Conservation (phyloP, 495 filamentous ascomycete genomes). For the Bacidia rubella region DNA sequence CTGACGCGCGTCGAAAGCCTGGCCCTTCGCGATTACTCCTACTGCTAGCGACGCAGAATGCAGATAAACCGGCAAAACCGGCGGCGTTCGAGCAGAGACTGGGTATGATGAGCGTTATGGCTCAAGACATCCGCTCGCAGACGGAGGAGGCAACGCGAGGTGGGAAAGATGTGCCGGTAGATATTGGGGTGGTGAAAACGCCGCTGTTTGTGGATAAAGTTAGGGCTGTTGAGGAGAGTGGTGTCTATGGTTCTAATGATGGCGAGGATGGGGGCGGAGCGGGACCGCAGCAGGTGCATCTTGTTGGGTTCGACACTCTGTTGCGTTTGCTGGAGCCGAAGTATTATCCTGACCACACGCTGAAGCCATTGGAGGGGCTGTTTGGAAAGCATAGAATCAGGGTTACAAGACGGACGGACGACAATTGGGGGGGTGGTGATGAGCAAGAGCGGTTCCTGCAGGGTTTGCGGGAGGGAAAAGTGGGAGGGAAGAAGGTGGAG, state of each 20-base stretch:
- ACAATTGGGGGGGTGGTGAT: constrained; percentile 46
- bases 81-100: constrained; percentile 71
- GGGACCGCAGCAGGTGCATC: constrained; percentile 50
- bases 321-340: constrained; percentile 69
- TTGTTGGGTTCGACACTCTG: constrained; percentile 80
- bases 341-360: constrained; percentile 55
- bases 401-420: constrained; percentile 57
- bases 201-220: constrained; percentile 84
- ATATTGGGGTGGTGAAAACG: constrained; percentile 68
- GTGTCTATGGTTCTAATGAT: constrained; percentile 9
- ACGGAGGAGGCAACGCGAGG: background rate
- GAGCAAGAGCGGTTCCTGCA: constrained; percentile 52
- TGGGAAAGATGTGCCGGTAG: constrained; percentile 22
- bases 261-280: background rate
- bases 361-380: constrained; percentile 49
- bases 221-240: constrained; percentile 43
- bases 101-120: constrained; percentile 76
- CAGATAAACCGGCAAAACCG: constrained; percentile 79
- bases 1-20: constrained; percentile 21
- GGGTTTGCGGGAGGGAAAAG: constrained; percentile 34
- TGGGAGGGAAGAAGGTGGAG: constrained; percentile 37
- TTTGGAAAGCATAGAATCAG: constrained; percentile 56
- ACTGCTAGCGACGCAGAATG: constrained; percentile 80
- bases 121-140: constrained; percentile 32
- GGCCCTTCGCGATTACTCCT: constrained; percentile 48